Conservation (phyloP, 2,329 filamentous ascomycete genomes). For the Trichoderma semiorbis region DNA sequence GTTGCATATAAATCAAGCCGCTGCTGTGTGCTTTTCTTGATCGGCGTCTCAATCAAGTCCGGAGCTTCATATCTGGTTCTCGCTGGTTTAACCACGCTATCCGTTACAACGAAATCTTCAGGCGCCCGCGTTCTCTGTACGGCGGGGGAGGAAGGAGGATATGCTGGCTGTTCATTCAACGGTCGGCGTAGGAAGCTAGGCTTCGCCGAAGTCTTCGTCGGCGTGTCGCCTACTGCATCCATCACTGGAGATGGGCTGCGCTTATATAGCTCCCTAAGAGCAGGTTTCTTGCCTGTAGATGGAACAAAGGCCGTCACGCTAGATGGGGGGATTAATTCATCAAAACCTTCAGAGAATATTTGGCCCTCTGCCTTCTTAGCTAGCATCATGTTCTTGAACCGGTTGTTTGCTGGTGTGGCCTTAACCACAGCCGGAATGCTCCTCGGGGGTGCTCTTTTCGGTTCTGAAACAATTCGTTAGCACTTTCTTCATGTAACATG, state of each 20-base stretch:
- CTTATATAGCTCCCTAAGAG: conserved; percentile 31
- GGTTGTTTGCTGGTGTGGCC: conserved; percentile 54
- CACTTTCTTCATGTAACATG: not conserved
- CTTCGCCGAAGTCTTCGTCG: conserved; percentile 25
- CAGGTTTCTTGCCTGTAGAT: conserved; percentile 38
- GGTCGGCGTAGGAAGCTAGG: conserved; percentile 31
- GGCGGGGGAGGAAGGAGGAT: conserved; percentile 37
- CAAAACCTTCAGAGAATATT: conserved; percentile 25
- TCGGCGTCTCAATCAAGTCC: conserved; percentile 39
- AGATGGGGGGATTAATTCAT: conserved; percentile 36
- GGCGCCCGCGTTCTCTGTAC: conserved; percentile 26
- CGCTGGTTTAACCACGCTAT: conserved; percentile 20
- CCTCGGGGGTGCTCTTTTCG: conserved; percentile 33
- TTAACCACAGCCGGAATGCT: conserved; percentile 44
- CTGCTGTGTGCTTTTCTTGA: conserved; percentile 32
- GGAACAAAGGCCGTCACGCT: conserved; percentile 38
- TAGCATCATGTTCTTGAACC: conserved; percentile 51
- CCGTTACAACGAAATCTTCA: conserved; percentile 20
- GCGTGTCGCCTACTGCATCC: conserved; percentile 32
- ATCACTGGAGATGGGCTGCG: conserved; percentile 29
- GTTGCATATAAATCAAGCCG: conserved; percentile 19
- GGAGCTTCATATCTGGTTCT: conserved; percentile 15
- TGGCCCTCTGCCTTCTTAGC: conserved; percentile 26
- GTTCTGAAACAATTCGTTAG: not conserved
- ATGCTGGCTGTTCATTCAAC: conserved; percentile 27